Conservation (phyloP, 2,329 filamentous ascomycete species). For the Chrysosporium queenslandicum region DNA sequence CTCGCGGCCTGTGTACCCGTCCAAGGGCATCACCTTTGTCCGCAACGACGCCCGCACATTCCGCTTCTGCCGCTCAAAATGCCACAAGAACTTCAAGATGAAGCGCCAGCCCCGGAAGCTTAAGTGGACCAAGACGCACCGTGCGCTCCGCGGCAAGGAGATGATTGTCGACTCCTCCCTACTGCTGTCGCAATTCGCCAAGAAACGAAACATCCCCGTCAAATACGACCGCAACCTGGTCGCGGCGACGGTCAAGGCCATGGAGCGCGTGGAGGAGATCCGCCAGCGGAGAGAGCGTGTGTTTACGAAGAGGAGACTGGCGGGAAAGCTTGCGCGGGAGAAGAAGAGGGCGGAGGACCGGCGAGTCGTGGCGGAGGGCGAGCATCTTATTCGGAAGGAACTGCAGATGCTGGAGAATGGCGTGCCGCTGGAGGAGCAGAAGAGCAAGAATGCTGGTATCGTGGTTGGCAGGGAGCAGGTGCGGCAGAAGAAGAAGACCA, state of each 20-base stretch:
- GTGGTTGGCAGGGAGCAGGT: constrained; percentile 35
- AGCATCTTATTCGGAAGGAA: constrained; percentile 75
- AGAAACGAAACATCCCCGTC: constrained; percentile 84
- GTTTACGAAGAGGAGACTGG: constrained; percentile 91
- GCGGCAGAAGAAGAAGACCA: constrained; percentile 37
- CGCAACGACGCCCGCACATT: constrained; percentile 57
- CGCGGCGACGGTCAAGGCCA: constrained; percentile 76
- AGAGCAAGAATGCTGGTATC: constrained; percentile 28
- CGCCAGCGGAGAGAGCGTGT: constrained; percentile 70
- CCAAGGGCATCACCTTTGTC: constrained; percentile 57
- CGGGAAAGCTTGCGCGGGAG: constrained; percentile 63
- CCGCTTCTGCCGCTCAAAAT: constrained; percentile 58
- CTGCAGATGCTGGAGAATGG: constrained; percentile 49
- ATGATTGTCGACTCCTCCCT: constrained; percentile 92
- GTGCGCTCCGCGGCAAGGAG: constrained; percentile 70
- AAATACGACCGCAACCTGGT: constrained; percentile 93
- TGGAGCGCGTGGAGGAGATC: constrained; percentile 84
- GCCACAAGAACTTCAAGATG: constrained; percentile 83
- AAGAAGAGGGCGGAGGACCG: constrained; percentile 67
- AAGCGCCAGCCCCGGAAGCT: constrained; percentile 96
- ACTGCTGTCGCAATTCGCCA: constrained; percentile 60
- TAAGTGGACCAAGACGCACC: constrained; percentile 93
- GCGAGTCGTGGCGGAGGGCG: constrained; percentile 82
- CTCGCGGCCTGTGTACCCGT: constrained; percentile 56
- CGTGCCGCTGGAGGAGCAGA: constrained; percentile 27